Evolutionary conservation across 2,329 filamentous ascomycete genomes (phyloP), one percentile per base, ranked within the genome.

Genomic region (Talaromyces sp.): DNA sequence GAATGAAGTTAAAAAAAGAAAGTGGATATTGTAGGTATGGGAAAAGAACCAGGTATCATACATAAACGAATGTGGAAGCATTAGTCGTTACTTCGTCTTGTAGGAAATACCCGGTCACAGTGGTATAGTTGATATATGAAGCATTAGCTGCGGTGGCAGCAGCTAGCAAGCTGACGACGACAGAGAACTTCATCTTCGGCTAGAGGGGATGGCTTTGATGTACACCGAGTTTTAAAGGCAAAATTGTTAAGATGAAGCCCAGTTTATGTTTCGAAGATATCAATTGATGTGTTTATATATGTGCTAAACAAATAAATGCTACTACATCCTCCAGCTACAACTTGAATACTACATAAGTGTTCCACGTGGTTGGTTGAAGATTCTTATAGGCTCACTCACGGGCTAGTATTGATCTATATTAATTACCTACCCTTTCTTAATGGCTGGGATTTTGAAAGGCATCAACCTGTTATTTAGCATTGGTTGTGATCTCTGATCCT

Each of bases 51-150:
- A 75, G 64, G 11, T 13, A 62, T 6, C 67, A 58, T 69, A 79
- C 76, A 65, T 77, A 80, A 63, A 80, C 75, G 62, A 80, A 81
- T 3, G 67, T 73, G 2, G 67, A 66, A 5, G 76, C 64, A 62
- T 80, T 71, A 8, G 78, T 81, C 2, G 68, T 63, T 3, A 69
- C 68, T 46, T 78, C 74, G 65, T 79, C 78, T 62, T 81, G 79
- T 45, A 77, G 60, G 64, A 81, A 81, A 62, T 77, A 78, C 3
- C 78, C 78, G 3, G 71, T 65, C 9, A 81, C 74, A 4, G 75
- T 73, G 21, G 69, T 69, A 58, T 77, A 77, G 35, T 70, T 64
- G 58, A 71, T 64, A 39, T 60, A 60, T 11, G 35, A 40, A 31
- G 54, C 54, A 28, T 25, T 56, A 17, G 54, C 37, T 17, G 37